phyloP scores from a whole-genome alignment of 2,329 filamentous ascomycete species.

The Bipolaris oryzae region DNA sequence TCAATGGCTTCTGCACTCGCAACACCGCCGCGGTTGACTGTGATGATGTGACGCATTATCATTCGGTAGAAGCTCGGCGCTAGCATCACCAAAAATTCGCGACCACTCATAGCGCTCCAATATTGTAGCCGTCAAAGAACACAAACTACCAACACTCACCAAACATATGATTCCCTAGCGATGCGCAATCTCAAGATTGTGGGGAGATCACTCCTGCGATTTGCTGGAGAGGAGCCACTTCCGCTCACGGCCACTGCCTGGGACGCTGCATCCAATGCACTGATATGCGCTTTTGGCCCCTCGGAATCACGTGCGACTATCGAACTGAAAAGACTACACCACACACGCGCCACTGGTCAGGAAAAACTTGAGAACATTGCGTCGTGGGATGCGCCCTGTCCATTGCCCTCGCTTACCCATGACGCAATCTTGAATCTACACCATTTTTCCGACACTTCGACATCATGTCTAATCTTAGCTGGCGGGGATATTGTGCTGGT shows the following conservation, averaged over 20 bases:
- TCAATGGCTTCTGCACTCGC: not conserved
- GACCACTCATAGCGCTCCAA: conserved; percentile 13
- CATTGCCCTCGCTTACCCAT: conserved; percentile 73
- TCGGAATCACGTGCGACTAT: conserved; percentile 71
- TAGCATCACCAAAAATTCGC: conserved; percentile 24
- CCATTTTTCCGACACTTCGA: conserved; percentile 80
- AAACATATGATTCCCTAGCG: conserved; percentile 17
- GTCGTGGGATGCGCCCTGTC: conserved; percentile 87
- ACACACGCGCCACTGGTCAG: conserved; percentile 51
- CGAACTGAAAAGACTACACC: conserved; percentile 66
- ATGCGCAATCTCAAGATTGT: conserved; percentile 92
- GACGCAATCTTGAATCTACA: conserved; percentile 82
- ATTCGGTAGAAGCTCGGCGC: conserved; percentile 36
- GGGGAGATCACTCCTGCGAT: conserved; percentile 67
- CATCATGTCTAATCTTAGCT: conserved; percentile 81
- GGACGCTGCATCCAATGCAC: conserved; percentile 78
- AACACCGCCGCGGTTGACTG: not conserved
- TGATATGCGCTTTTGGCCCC: conserved; percentile 86
- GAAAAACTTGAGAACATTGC: conserved; percentile 62
- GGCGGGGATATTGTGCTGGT: conserved; percentile 91
- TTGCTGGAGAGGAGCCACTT: conserved; percentile 59
- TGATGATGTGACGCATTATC: conserved; percentile 16
- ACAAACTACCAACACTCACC: conserved; percentile 10
- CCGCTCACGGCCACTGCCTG: conserved; percentile 79
- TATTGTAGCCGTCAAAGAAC: conserved; percentile 6